These are phyloP conservation scores for Dichotomocladium elegans DNA, from an alignment of 371 early-diverging fungal species.

Conservation along the genomic window DNA sequence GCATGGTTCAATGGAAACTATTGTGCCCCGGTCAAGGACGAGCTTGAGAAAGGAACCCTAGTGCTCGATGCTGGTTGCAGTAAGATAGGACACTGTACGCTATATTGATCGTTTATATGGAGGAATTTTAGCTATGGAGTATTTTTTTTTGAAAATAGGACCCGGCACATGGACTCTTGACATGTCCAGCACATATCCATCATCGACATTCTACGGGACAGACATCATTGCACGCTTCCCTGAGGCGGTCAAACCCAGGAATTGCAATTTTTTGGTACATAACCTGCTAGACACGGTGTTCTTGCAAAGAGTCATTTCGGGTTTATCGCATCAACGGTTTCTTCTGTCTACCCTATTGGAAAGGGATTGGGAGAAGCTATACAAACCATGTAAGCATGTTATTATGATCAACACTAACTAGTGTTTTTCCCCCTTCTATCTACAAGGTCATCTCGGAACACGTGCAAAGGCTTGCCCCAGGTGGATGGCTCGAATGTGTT, in stretches of 20 bases:
- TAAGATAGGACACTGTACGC: not conserved
- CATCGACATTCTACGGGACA: slow-evolving; percentile 10
- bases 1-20: not conserved
- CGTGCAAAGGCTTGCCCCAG: no score
- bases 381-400: no score
- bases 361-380: slow-evolving; percentile 26
- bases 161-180: slow-evolving; percentile 12
- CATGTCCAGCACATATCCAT: slow-evolving; percentile 15
- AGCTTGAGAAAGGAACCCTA: slow-evolving; percentile 10
- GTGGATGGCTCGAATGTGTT: not conserved
- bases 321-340: slow-evolving; percentile 48
- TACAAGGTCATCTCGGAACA: no score
- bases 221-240: slow-evolving; percentile 10
- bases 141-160: slow-evolving; percentile 35
- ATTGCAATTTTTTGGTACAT: no score
- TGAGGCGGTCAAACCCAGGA: slow-evolving; percentile 6
- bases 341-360: slow-evolving; percentile 25
- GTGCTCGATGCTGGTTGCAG: slow-evolving; percentile 18
- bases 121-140: not conserved
- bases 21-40: slow-evolving; percentile 4
- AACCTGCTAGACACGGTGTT: slow-evolving; percentile 50
- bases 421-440: no score
- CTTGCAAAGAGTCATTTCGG: slow-evolving; percentile 50
- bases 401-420: no score
- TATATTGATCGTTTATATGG: not conserved